Evolutionary conservation across 1,139 yeast species (phyloP), one percentile per base, ranked within the genome.

Genomic region (Entelexis sorbosivorans): DNA sequence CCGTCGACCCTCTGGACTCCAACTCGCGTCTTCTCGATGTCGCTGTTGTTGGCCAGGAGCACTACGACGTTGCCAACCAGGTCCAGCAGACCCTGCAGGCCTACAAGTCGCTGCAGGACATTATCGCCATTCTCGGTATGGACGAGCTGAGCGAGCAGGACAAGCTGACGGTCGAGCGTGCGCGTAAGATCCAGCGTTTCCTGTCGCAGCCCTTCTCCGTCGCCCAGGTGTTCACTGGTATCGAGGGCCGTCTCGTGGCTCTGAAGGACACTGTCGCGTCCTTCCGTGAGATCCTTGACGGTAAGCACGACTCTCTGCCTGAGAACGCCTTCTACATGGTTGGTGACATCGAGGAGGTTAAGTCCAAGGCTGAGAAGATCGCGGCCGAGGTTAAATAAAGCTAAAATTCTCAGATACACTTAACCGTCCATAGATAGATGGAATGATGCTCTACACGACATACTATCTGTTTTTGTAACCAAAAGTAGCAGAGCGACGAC

Each of bases 51-150:
- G 98, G 98, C 74, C 85, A 87, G 76, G 98, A 91, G 78, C 98
- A 91, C 78, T 91, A 91, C 77, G 83, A 82, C 64, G 89, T 84
- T 72, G 98, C 98, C 61, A 77, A 95, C 64, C 71, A 75, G 69
- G 98, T 91, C 64, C 98, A 91, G 79, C 94, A 89, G 78, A 91
- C 97, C 66, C 79, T 91, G 74, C 98, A 91, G 80, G 96, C 97
- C 67, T 91, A 91, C 85, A 91, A 91, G 81, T 91, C 98, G 66
- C 82, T 91, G 73, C 98, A 91, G 80, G 98, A 91, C 83, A 91
- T 91, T 75, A 91, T 91, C 81, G 98, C 98, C 76, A 91, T 91
- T 82, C 85, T 91, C 75, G 98, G 98, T 89, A 91, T 91, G 98
- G 98, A 91, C 76, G 98, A 91, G 80, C 82, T 91, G 77, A 88